These are phyloP conservation scores for Nicotiana tomentosiformis DNA, from an alignment of 257 asterid species.

Conservation along the genomic window DNA sequence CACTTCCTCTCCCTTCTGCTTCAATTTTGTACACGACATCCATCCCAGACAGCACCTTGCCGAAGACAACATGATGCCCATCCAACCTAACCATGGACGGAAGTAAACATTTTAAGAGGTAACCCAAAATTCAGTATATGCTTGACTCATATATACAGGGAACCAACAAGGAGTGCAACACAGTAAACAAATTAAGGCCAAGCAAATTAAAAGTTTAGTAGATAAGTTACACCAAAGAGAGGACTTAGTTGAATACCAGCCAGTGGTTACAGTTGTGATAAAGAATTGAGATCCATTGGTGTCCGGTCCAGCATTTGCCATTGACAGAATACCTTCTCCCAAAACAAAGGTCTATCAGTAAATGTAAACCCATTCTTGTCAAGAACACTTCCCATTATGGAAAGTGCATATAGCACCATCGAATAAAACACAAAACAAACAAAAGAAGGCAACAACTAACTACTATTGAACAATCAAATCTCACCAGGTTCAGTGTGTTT, in stretches of 20 bases:
- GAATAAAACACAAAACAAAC: neutral
- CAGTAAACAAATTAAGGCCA: neutral
- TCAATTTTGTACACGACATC: conserved; percentile 70
- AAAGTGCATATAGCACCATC: neutral
- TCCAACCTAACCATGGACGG: conserved; percentile 57
- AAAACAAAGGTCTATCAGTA: neutral
- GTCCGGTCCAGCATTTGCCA: conserved; percentile 92
- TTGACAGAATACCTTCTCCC: conserved; percentile 61
- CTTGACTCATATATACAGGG: too few relatives aligned
- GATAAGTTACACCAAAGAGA: neutral
- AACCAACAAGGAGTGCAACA: neutral
- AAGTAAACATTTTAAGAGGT: neutral
- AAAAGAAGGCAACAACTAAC: neutral
- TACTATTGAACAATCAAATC: conserved; percentile 4
- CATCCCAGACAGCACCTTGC: conserved; percentile 87
- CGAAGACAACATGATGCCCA: conserved; percentile 86
- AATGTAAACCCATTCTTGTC: neutral
- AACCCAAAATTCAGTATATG: neutral
- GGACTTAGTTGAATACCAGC: conserved; percentile 38
- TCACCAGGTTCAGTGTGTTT: conserved; percentile 84
- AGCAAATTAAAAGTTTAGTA: neutral
- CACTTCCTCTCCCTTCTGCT: conserved; percentile 55
- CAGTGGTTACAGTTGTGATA: conserved; percentile 65
- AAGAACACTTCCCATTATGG: neutral
- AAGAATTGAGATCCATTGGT: conserved; percentile 91